phyloP scores from a whole-genome alignment of 208 protist genomes.

The Paratrypanosoma confusum region DNA sequence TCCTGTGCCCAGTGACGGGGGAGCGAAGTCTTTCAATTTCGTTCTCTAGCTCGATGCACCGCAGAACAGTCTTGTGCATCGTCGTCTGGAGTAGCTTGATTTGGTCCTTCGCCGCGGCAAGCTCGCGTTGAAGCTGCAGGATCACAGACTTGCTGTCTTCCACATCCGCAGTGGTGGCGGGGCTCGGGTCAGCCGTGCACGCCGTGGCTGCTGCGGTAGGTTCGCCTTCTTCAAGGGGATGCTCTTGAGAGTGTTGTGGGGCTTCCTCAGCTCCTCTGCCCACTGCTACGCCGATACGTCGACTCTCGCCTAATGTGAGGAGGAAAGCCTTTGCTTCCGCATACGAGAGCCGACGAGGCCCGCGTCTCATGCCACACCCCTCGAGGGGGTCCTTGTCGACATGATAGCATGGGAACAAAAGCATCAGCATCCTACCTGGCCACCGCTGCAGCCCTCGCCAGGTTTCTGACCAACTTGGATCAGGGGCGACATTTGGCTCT shows the following conservation, averaged over 20 bases:
- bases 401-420: slow-evolving; percentile 14
- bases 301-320: background rate
- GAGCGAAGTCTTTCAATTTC: slow-evolving; percentile 23
- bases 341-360: too few relatives aligned
- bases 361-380: too few relatives aligned
- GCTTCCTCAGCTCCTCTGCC: background rate
- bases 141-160: slow-evolving; percentile 1
- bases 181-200: background rate
- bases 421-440: background rate
- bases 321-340: too few relatives aligned
- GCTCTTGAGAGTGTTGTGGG: background rate
- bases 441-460: slow-evolving; percentile 5
- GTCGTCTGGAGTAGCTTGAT: slow-evolving; percentile 45
- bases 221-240: background rate
- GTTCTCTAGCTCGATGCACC: slow-evolving; percentile 36
- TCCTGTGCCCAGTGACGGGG: slow-evolving; percentile 2
- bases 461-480: slow-evolving; percentile 1
- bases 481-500: background rate
- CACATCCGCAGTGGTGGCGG: background rate
- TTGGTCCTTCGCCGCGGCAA: slow-evolving; percentile 40
- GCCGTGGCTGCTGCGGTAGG: background rate
- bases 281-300: background rate
- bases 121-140: too few relatives aligned
- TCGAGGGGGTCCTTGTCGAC: slow-evolving; percentile 1
- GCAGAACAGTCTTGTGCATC: slow-evolving; percentile 23